Evolutionary conservation across 352 stramenopile genomes (phyloP).

Genomic region (Phytophthora melonis): DNA sequence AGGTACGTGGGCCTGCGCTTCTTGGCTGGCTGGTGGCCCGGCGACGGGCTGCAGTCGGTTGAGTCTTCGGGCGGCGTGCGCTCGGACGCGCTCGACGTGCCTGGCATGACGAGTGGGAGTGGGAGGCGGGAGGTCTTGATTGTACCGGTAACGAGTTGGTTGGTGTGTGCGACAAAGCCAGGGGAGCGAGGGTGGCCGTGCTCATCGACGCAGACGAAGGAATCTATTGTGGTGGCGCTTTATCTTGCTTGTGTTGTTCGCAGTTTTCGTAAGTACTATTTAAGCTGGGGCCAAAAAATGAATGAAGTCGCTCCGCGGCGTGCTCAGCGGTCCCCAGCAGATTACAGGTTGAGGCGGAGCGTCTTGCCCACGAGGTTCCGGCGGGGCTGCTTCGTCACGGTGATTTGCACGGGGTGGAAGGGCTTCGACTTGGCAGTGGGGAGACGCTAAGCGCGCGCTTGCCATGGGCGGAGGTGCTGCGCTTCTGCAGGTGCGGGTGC

Average conservation of each 20-base stretch:
- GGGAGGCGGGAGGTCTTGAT: neutral
- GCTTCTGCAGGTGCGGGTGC: constrained; percentile 46
- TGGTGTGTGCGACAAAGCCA: neutral
- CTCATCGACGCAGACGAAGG: too few species aligned
- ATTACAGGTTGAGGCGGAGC: constrained; percentile 59
- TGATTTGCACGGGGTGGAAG: constrained; percentile 73
- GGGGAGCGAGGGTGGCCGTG: neutral
- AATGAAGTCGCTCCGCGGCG: neutral
- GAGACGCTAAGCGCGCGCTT: constrained; percentile 14
- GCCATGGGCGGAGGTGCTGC: neutral
- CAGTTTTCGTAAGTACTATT: neutral
- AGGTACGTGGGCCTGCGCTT: constrained; percentile 42
- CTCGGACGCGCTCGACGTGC: neutral
- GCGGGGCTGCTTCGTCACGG: constrained; percentile 77
- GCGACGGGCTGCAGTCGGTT: neutral
- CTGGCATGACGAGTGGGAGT: neutral
- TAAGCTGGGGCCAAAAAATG: neutral
- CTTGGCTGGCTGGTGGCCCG: constrained; percentile 5
- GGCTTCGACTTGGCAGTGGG: constrained; percentile 16
- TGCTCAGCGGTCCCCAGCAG: neutral
- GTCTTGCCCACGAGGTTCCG: constrained; percentile 70
- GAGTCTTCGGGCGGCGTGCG: neutral
- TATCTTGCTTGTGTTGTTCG: neutral
- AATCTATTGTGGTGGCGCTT: constrained; percentile 10
- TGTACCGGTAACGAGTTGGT: neutral